phyloP scores from a whole-genome alignment of 164 flowering plant species.

The Berberis thunbergii region DNA sequence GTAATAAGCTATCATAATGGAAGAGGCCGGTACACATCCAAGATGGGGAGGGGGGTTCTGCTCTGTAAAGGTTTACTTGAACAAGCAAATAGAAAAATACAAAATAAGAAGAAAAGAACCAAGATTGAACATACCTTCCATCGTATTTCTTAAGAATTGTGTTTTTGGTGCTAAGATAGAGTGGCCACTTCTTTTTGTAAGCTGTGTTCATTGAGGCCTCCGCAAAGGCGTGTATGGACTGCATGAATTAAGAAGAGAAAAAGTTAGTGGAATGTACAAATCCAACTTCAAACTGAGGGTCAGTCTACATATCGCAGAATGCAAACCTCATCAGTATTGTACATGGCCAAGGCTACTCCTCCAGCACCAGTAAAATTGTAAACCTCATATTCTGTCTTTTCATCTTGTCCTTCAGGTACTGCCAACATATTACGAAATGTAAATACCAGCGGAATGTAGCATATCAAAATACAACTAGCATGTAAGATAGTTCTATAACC shows the following conservation, averaged over 20 bases:
- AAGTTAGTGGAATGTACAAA: constrained; percentile 1
- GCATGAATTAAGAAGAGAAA: constrained; percentile 12
- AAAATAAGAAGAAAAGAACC: not conserved
- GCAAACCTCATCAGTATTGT: constrained; percentile 94
- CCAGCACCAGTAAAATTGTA: constrained; percentile 82
- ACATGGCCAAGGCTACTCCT: constrained; percentile 89
- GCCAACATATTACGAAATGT: constrained; percentile 13
- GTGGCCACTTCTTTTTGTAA: constrained; percentile 91
- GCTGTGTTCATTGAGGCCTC: constrained; percentile 93
- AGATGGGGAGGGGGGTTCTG: too few species aligned
- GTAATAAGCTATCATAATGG: too few species aligned
- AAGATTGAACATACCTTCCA: constrained; percentile 58
- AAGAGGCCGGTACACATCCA: too few species aligned
- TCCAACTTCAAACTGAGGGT: too few species aligned
- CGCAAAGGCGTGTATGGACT: constrained; percentile 90
- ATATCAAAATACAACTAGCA: not conserved
- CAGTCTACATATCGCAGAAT: not conserved
- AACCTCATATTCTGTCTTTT: constrained; percentile 68
- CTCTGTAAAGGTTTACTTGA: not conserved
- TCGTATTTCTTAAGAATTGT: constrained; percentile 97
- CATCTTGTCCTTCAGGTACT: constrained; percentile 70
- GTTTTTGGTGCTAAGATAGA: constrained; percentile 95
- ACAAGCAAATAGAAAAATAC: not conserved
- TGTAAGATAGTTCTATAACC: not conserved
- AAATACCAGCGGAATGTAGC: not conserved